Base-by-base conservation (phyloP, 768 basidiomycete species). In the Mrakia hoshinonis region DNA sequence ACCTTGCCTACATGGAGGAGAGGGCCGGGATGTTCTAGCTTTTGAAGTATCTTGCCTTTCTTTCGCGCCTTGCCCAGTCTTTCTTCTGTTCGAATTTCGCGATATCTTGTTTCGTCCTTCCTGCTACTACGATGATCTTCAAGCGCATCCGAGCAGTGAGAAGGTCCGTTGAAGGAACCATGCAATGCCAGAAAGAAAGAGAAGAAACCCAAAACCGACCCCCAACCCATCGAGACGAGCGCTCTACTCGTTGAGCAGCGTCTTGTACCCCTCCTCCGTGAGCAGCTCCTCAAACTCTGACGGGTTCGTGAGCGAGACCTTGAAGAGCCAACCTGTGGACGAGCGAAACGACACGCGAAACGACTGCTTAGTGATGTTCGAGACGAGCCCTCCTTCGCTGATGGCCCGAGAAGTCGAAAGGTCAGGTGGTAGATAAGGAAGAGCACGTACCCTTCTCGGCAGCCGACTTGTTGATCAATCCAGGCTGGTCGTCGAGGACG, bases 251-350 rank as follows among this genome's bases (percentile, higher is more conserved):
- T 71, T 63, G 29, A 58, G 58, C 13, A 68, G 36, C 18, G 81
- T 79, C 79, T 83, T 82, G 82, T 99, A 99, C n/a, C 84, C 86
- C 60, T 90, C 87, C 70, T 84, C 85, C 10, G 84, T 84, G 80
- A 99, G 81, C 39, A 99, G 83, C 4, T 78, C 77, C 6, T 92
- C 86, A 79, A 92, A 90, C 85, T 98, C 90, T 1, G 83, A 80
- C 6, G 88, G 87, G 70, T 90, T 80, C 26, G 89, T 85, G 55
- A 96, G 79, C 79, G 88, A 86, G 76, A 99, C 88, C 83, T 91
- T 94, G 86, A 89, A 93, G 58, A 99, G 86, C 95, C 95, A 99
- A 69, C 95, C 94, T 97, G 74, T n/a, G 9, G 36, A 66, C 66
- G 72, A 63, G 24, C 15, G 4, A 60, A 20, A 24, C 39, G 24